Conservation (phyloP, 2,329 filamentous ascomycete species). For the Pseudopithomyces maydicus region DNA sequence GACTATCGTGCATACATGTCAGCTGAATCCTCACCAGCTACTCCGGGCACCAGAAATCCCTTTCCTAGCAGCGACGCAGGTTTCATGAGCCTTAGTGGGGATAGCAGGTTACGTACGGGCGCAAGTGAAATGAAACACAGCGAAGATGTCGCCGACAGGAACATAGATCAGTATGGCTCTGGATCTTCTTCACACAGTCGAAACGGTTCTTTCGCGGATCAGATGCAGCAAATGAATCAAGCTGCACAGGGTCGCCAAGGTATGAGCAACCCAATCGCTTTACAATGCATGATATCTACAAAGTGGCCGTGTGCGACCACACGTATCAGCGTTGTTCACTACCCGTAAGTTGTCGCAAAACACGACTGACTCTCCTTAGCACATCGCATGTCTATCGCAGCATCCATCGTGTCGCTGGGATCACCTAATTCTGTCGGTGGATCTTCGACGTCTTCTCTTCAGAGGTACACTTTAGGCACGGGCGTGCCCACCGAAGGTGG, state of each 20-base stretch:
- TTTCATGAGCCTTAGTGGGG: conserved; percentile 26
- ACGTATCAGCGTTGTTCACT: no score
- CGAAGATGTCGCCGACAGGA: conserved; percentile 54
- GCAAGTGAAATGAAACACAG: conserved; percentile 50
- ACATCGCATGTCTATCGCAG: conserved; percentile 1
- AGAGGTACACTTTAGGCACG: conserved; percentile 10
- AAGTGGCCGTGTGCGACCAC: no score
- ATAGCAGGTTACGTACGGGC: conserved; percentile 19
- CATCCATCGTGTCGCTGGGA: conserved; percentile 6
- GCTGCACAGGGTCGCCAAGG: neutral
- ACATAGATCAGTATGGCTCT: conserved; percentile 23
- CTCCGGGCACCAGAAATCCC: conserved; percentile 13
- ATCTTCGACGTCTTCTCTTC: conserved; percentile 1
- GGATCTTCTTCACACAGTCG: conserved; percentile 1
- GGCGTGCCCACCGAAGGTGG: conserved; percentile 11
- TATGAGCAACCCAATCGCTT: neutral
- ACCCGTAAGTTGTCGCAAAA: neutral
- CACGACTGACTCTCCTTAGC: neutral
- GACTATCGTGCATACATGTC: conserved; percentile 28
- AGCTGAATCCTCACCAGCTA: conserved; percentile 5
- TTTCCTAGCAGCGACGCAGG: conserved; percentile 13
- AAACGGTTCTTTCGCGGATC: conserved; percentile 7
- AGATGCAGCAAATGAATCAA: neutral
- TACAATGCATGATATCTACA: no score
- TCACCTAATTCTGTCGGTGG: neutral